phyloP scores from a whole-genome alignment of 2,329 filamentous ascomycete genomes.

The Shiraia bambusicola region DNA sequence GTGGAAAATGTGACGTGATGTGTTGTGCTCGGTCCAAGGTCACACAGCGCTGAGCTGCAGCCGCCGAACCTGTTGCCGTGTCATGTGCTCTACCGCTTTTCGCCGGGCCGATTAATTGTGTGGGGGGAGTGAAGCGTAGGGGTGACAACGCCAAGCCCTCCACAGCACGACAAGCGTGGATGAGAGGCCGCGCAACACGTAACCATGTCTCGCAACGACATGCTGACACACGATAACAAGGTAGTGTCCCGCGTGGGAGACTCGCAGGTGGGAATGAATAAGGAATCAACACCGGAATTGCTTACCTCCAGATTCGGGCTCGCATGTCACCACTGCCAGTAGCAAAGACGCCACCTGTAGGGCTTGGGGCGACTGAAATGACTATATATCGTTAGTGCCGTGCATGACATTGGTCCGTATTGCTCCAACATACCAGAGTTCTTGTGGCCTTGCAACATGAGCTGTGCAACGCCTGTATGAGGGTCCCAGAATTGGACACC shows the following conservation, averaged over 20 bases:
- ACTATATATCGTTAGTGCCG: slow-evolving; percentile 55
- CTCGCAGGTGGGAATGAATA: background rate
- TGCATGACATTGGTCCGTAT: background rate
- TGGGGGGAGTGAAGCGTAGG: slow-evolving; percentile 14
- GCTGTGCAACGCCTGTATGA: slow-evolving; percentile 85
- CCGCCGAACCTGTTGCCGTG: background rate
- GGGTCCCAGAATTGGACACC: slow-evolving; percentile 99
- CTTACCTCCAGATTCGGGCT: slow-evolving; percentile 89
- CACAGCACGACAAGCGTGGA: slow-evolving; percentile 5
- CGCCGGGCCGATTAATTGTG: slow-evolving; percentile 6
- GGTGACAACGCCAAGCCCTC: slow-evolving; percentile 10
- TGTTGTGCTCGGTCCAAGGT: background rate
- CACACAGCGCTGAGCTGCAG: background rate
- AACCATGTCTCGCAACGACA: slow-evolving; percentile 7
- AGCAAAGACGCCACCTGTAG: slow-evolving; percentile 83
- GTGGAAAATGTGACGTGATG: background rate
- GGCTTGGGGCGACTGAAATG: slow-evolving; percentile 94
- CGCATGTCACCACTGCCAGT: slow-evolving; percentile 98
- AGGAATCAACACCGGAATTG: slow-evolving; percentile 3
- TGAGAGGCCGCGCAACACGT: background rate
- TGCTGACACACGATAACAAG: slow-evolving; percentile 4
- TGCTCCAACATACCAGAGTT: slow-evolving; percentile 67
- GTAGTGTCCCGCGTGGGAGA: background rate
- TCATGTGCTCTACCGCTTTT: background rate
- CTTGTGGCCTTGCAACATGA: slow-evolving; percentile 99